phyloP scores from a whole-genome alignment of 768 basidiomycete species.

The Boletus rubropictus region DNA sequence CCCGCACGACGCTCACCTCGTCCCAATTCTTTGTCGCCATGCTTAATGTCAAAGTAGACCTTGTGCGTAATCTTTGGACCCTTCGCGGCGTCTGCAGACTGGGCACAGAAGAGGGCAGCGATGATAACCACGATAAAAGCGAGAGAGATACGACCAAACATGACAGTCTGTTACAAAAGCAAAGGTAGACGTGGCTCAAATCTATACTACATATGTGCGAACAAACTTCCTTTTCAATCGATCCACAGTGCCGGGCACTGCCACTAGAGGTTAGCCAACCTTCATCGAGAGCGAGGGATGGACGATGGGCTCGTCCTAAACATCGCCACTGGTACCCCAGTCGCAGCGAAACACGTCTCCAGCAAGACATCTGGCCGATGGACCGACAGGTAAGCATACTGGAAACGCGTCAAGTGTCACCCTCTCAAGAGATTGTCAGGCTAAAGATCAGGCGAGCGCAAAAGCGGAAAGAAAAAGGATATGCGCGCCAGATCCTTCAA shows the following conservation, averaged over 20 bases:
- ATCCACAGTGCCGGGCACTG: not conserved
- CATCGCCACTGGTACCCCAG: constrained; percentile 42
- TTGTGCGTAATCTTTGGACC: constrained; percentile 88
- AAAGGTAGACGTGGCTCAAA: constrained; percentile 19
- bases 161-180: constrained; percentile 18
- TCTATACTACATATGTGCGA: constrained; percentile 16
- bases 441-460: constrained; percentile 67
- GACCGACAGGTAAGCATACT: constrained; percentile 61
- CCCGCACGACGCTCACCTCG: constrained; percentile 49
- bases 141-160: constrained; percentile 61
- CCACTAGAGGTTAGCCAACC: not conserved
- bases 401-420: not conserved
- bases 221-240: constrained; percentile 16
- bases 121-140: constrained; percentile 57
- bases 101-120: constrained; percentile 64
- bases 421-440: constrained; percentile 33
- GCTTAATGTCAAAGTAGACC: constrained; percentile 92
- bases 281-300: constrained; percentile 33
- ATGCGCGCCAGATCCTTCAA: constrained; percentile 17
- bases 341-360: constrained; percentile 22
- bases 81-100: constrained; percentile 74
- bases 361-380: constrained; percentile 61
- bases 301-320: constrained; percentile 77
- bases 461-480: constrained; percentile 49
- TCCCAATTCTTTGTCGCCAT: constrained; percentile 83